Evolutionary conservation across 768 basidiomycete genomes (phyloP), one percentile per base, ranked within the genome.

Genomic region (Boletus reticulatus): DNA sequence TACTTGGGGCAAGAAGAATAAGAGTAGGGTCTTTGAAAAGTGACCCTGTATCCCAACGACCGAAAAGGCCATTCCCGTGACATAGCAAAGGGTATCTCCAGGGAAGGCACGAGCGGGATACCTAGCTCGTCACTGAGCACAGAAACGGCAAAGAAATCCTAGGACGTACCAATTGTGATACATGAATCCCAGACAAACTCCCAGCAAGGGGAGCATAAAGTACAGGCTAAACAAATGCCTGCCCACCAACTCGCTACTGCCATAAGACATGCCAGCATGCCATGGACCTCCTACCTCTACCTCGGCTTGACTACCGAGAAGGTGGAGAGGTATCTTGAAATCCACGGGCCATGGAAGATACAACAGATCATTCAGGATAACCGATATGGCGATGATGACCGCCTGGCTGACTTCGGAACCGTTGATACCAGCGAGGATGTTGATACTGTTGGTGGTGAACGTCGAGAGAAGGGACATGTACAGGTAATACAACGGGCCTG

Each of bases 61-160:
- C 1, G 97, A 89, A 69, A 99, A 98, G 5, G 97, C 93, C 97
- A 99, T 99, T 56, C 97, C 97, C 0, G 94, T 85, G 39, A 98
- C 86, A 75, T 99, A 99, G 72, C 97, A 99, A 31, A 99, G 80
- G 4, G 97, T 99, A 70, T 99, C 97, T 4, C 97, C 97, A 0
- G 94, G 91, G 68, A 98, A 99, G 0, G 84, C 93, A 20, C 89
- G 82, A 11, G 97, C 94, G 7, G 97, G 97, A 69, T 96, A 98
- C 94, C 96, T 98, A 10, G 19, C 7, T 32, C 48, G 48, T 45
- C 24, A 46, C 42, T 34, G 45, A 39, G 43, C 16, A 10, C 36
- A 11, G 17, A 20, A 8, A 27, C 3, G 36, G 42, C 19, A 20
- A 10, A 43, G 13, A 20, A 36, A 37, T 4, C 27, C 52, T 6